These are phyloP conservation scores for Amphirosellinia nigrospora DNA, from an alignment of 495 filamentous ascomycete species.

Conservation along the genomic window DNA sequence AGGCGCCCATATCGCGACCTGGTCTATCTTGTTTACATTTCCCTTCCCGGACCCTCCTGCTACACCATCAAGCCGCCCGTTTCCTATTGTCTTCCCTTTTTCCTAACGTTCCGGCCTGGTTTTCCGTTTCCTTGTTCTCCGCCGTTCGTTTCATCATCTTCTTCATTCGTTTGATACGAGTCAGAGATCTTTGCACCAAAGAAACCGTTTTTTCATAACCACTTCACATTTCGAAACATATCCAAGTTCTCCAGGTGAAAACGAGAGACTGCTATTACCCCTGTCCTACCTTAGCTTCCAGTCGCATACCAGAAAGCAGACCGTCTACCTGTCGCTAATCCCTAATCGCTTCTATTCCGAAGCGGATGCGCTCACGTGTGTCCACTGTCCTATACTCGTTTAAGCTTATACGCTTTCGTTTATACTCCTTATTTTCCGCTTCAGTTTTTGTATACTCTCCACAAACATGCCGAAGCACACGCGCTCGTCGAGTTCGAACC, in stretches of 20 bases:
- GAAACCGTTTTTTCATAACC: background rate
- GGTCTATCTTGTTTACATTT: slow-evolving; percentile 33
- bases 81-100: slow-evolving; percentile 42
- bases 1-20: slow-evolving; percentile 44
- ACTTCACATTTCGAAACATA: slow-evolving; percentile 10
- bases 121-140: slow-evolving; percentile 31
- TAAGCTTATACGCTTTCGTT: slow-evolving; percentile 15
- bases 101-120: slow-evolving; percentile 32
- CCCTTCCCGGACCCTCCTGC: slow-evolving; percentile 41
- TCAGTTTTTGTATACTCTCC: slow-evolving; percentile 5
- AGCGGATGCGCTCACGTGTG: background rate
- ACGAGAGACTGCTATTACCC: slow-evolving; percentile 13
- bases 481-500: slow-evolving; percentile 41
- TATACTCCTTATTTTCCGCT: slow-evolving; percentile 24
- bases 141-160: slow-evolving; percentile 41
- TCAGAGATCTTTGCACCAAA: slow-evolving; percentile 27
- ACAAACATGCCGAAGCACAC: slow-evolving; percentile 45
- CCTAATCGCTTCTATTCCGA: slow-evolving; percentile 21
- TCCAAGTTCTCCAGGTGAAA: slow-evolving; percentile 13
- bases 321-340: slow-evolving; percentile 26
- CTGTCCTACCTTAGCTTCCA: slow-evolving; percentile 13
- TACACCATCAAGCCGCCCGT: slow-evolving; percentile 42
- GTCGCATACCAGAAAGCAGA: slow-evolving; percentile 19
- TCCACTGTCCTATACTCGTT: slow-evolving; percentile 15
- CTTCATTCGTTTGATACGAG: slow-evolving; percentile 57